Evolutionary conservation across 805 yeast genomes (phyloP).

Genomic region (Ogataea zsoltii): DNA sequence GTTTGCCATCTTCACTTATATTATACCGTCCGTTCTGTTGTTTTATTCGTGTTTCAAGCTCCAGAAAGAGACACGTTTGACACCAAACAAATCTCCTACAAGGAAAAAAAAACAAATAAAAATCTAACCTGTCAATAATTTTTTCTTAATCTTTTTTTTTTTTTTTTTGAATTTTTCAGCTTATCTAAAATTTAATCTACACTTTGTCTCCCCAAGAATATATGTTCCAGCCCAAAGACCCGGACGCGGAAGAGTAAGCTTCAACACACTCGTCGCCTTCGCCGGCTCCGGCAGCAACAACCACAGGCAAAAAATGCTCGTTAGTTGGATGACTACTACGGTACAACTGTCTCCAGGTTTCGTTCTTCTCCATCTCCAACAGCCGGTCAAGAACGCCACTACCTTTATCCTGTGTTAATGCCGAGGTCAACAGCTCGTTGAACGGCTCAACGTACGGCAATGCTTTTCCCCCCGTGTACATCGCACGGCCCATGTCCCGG

Average conservation of each 20-base stretch:
- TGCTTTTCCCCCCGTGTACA: slow-evolving; percentile 21
- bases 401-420: slow-evolving; percentile 11
- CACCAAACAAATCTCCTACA: no score
- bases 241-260: slow-evolving; percentile 44
- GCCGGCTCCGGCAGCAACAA: slow-evolving; percentile 61
- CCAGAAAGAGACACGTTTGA: no score
- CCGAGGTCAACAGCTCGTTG: slow-evolving; percentile 41
- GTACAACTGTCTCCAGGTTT: slow-evolving; percentile 34
- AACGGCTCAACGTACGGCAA: slow-evolving; percentile 56
- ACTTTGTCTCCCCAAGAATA: slow-evolving; percentile 31
- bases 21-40: no score
- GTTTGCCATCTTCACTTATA: no score
- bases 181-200: not conserved
- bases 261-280: slow-evolving; percentile 44
- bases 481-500: slow-evolving; percentile 46
- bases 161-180: no score
- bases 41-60: no score
- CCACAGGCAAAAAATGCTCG: slow-evolving; percentile 71
- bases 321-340: slow-evolving; percentile 68
- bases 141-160: no score
- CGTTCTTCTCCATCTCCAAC: slow-evolving; percentile 19
- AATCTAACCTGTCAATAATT: no score
- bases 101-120: no score
- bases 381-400: slow-evolving; percentile 11
- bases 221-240: slow-evolving; percentile 70